Evolutionary conservation across 73 alveolate genomes (phyloP), one percentile per base, ranked within the genome.

Genomic region (Paramecium sonneborni): DNA sequence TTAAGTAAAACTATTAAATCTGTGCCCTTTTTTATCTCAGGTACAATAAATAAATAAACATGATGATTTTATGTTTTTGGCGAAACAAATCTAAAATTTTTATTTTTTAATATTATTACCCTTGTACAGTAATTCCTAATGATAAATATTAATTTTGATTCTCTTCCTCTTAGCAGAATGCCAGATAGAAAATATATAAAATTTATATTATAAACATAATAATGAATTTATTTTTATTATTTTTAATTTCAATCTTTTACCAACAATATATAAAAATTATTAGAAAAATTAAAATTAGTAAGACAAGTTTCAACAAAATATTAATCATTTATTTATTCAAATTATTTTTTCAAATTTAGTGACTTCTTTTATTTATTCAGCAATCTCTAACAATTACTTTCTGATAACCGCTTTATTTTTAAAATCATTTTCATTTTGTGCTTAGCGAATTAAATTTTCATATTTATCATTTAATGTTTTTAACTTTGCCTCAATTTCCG

Each of bases 381-480:
- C 86, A 15, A 72, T 72, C 24, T 72, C 86, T 38, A 72, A 34
- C 35, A 72, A 72, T 72, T 72, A 10, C 35, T 72, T 72, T 32
- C 86, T 72, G 7, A 72, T 72, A 34, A 72, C 32, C 15, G 86
- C 86, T 15, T 72, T 72, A 35, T 72, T 72, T 38, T 72, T 34
- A n/a, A 35, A 72, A 72, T 72, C 86, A 35, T 72, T 72, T 14
- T 72, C 86, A 32, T 21, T 32, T 35, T 72, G 28, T 1, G 86
- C 86, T 11, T 72, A 32, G 9, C 62, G 55, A 38, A 72, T 72
- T 41, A 72, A 41, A 6, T 37, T 32, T 38, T 72, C 86, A 72
- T 72, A 72, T 72, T 72, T 72, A 14, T 72, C 86, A 72, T 72
- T 72, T 38, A 72, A 72, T 1, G 3, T 21, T 4, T 72, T 72